Conservation (phyloP, 805 yeast genomes). For the Priceomyces fermenticarens region DNA sequence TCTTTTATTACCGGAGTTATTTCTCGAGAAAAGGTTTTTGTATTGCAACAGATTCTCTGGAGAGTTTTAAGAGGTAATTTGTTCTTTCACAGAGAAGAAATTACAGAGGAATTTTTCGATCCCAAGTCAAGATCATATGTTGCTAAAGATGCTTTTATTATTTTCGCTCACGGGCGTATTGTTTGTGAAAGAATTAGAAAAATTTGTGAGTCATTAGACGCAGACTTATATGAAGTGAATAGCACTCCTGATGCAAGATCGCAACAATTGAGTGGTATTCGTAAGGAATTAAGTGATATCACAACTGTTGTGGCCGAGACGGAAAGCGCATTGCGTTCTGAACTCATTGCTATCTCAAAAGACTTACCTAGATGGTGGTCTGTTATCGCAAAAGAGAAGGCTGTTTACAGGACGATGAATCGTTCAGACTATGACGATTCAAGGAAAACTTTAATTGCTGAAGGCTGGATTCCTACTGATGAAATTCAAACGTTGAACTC, state of each 20-base stretch:
- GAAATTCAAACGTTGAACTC: slow-evolving; percentile 66
- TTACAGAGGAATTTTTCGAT: slow-evolving; percentile 68
- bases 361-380: slow-evolving; percentile 73
- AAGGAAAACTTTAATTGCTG: slow-evolving; percentile 86
- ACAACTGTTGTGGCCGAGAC: slow-evolving; percentile 32
- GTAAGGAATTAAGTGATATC: slow-evolving; percentile 29
- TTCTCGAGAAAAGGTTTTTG: slow-evolving; percentile 61
- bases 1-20: slow-evolving; percentile 78
- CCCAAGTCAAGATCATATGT: slow-evolving; percentile 52
- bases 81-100: slow-evolving; percentile 69
- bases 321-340: slow-evolving; percentile 67
- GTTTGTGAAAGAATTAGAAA: slow-evolving; percentile 70
- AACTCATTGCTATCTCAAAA: slow-evolving; percentile 72
- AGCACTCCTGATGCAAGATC: slow-evolving; percentile 22
- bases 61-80: slow-evolving; percentile 91
- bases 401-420: slow-evolving; percentile 75
- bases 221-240: slow-evolving; percentile 66
- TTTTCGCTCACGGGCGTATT: slow-evolving; percentile 86
- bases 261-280: slow-evolving; percentile 27
- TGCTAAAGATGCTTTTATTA: slow-evolving; percentile 78
- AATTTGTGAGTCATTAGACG: slow-evolving; percentile 89
- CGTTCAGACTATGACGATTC: slow-evolving; percentile 75
- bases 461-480: slow-evolving; percentile 92
- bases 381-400: slow-evolving; percentile 67
- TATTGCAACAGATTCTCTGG: slow-evolving; percentile 84